phyloP scores from a whole-genome alignment of 345 rosid genomes.

The Carallia pectinifolia region DNA sequence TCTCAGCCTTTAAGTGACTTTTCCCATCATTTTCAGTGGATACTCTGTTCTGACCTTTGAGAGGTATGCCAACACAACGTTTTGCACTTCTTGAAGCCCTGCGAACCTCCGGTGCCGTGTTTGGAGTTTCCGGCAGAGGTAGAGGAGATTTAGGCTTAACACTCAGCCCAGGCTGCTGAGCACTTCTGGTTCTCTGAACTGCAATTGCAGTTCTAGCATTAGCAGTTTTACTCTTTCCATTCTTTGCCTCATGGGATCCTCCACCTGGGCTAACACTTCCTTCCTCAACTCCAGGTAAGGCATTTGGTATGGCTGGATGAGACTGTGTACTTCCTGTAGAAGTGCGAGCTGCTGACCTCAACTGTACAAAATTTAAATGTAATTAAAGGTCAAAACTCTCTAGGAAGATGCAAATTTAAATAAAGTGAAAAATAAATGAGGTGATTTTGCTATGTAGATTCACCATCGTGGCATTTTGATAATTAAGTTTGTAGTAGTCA shows the following conservation, averaged over 20 bases:
- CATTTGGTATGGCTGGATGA: conserved; percentile 31
- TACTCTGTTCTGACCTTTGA: conserved; percentile 36
- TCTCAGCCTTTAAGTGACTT: conserved; percentile 29
- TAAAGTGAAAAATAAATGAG: neutral
- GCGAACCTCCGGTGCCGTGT: conserved; percentile 30
- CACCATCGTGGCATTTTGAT: neutral
- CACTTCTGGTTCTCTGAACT: conserved; percentile 26
- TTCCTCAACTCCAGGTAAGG: conserved; percentile 35
- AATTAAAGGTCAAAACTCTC: neutral
- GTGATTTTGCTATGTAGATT: conserved; percentile 1
- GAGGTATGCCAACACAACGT: conserved; percentile 34
- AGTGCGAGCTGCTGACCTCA: conserved; percentile 41
- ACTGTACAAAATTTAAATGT: conserved; percentile 43
- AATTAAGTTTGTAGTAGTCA: neutral
- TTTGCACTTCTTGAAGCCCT: conserved; percentile 41
- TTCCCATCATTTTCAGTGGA: conserved; percentile 38
- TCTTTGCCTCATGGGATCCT: conserved; percentile 36
- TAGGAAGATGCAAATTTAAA: too few relatives aligned
- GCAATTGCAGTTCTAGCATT: conserved; percentile 32
- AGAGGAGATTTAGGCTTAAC: conserved; percentile 30
- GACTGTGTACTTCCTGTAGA: conserved; percentile 44
- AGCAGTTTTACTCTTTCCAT: conserved; percentile 48
- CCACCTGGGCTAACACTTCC: conserved; percentile 34
- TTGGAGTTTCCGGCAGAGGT: conserved; percentile 39
- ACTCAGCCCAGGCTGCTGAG: conserved; percentile 25